Percentiles rank a stretch among this genome's conserved stretches.
Evolutionary conservation across 2,329 filamentous ascomycete species (phyloP).

Genomic region (Trichoderma koningiopsis): DNA sequence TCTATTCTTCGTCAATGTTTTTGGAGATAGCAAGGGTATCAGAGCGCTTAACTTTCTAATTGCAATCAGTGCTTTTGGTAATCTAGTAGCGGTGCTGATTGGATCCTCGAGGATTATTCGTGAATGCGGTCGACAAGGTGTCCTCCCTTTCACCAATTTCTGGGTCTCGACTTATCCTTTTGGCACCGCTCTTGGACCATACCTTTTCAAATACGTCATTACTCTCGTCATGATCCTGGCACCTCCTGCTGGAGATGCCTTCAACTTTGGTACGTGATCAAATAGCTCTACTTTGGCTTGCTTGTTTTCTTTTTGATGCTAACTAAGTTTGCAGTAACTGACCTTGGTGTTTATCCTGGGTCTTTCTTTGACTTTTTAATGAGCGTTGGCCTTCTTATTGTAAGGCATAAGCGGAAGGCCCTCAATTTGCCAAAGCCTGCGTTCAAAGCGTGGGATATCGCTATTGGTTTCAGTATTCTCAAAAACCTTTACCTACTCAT

Average conservation of each 20-base stretch:
- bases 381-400: slow-evolving; percentile 58
- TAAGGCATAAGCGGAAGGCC: slow-evolving; percentile 56
- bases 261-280: slow-evolving; percentile 55
- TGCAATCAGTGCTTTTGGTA: slow-evolving; percentile 60
- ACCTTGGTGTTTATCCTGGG: slow-evolving; percentile 59
- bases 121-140: slow-evolving; percentile 64
- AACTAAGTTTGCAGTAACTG: slow-evolving; percentile 53
- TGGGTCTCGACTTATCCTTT: slow-evolving; percentile 67
- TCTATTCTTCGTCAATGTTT: slow-evolving; percentile 61
- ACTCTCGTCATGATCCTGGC: slow-evolving; percentile 63
- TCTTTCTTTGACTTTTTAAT: slow-evolving; percentile 61
- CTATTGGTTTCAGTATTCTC: slow-evolving; percentile 61
- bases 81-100: slow-evolving; percentile 58
- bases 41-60: slow-evolving; percentile 60
- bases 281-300: neutral
- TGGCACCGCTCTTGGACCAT: slow-evolving; percentile 63
- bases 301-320: neutral
- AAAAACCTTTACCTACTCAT: slow-evolving; percentile 64
- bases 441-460: slow-evolving; percentile 62
- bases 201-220: slow-evolving; percentile 58
- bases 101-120: slow-evolving; percentile 59
- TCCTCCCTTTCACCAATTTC: slow-evolving; percentile 60
- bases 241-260: slow-evolving; percentile 64
- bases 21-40: slow-evolving; percentile 52
- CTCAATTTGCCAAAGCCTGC: slow-evolving; percentile 51